Conservation (phyloP, 2,329 filamentous ascomycete genomes). For the Trichoderma aggressivum region DNA sequence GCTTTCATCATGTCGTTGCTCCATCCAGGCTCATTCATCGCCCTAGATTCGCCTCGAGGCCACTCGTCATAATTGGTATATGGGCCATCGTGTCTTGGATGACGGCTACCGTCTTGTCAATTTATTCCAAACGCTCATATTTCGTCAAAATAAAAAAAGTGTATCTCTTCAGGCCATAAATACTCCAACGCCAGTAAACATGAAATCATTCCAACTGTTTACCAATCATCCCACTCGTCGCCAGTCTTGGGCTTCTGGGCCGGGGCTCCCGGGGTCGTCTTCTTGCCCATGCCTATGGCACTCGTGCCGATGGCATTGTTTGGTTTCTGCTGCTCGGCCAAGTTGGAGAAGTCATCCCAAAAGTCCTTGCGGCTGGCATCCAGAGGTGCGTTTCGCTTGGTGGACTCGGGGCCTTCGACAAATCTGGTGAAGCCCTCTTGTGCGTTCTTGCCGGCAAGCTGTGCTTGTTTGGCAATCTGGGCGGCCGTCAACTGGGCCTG, state of each 20-base stretch:
- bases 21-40: background rate
- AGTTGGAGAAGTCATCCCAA: constrained; percentile 84
- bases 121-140: constrained; percentile 27
- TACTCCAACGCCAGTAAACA: constrained; percentile 17
- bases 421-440: constrained; percentile 81
- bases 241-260: constrained; percentile 42
- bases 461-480: constrained; percentile 63
- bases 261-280: constrained; percentile 31
- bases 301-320: constrained; percentile 56
- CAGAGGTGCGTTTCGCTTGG: constrained; percentile 39
- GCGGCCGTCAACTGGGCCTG: constrained; percentile 60
- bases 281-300: constrained; percentile 55
- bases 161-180: constrained; percentile 24
- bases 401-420: constrained; percentile 67
- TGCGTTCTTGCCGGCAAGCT: constrained; percentile 69
- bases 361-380: constrained; percentile 74
- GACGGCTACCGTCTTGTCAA: constrained; percentile 10
- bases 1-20: background rate
- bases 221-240: constrained; percentile 66
- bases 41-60: background rate
- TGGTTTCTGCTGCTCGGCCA: constrained; percentile 55
- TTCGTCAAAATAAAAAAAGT: constrained; percentile 7
- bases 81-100: background rate
- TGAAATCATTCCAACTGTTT: constrained; percentile 34
- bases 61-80: constrained; percentile 8